Percentiles rank a stretch among this genome's conserved stretches.
These are phyloP conservation scores for Coemansia sp. DNA, from an alignment of 192 early-diverging fungal species.

Conservation along the genomic window DNA sequence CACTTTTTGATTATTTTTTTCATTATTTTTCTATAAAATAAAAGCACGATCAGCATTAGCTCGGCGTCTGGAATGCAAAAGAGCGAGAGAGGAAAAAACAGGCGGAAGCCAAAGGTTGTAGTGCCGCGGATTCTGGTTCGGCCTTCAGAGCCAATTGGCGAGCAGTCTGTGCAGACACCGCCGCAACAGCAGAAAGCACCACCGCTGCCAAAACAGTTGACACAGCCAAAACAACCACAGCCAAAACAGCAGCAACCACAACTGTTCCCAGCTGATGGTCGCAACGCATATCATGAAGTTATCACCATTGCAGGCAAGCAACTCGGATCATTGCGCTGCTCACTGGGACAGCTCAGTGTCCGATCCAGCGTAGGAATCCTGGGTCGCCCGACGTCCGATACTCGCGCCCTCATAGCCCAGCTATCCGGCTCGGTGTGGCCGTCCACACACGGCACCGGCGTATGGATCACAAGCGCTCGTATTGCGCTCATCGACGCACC, in stretches of 20 bases:
- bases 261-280: not conserved
- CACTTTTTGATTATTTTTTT: not conserved
- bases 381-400: conserved; percentile 20
- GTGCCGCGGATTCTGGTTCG: conserved; percentile 36
- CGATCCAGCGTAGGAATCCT: conserved; percentile 22
- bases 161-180: not conserved
- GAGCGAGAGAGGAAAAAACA: not conserved
- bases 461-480: conserved; percentile 14
- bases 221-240: too few species aligned
- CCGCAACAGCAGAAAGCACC: too few species aligned
- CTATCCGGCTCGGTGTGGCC: not conserved
- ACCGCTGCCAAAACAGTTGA: not conserved
- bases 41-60: not conserved
- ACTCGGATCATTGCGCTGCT: conserved; percentile 15
- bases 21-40: too few species aligned
- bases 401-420: conserved; percentile 21
- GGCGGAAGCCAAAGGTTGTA: not conserved
- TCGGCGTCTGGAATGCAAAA: not conserved
- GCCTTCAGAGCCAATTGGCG: not conserved
- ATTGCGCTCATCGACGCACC: conserved; percentile 30
- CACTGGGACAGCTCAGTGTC: conserved; percentile 9
- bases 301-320: not conserved
- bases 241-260: not conserved
- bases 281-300: not conserved
- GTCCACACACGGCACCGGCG: conserved; percentile 9